Percentiles rank a stretch among this genome's conserved stretches.
phyloP scores from a whole-genome alignment of 2,329 filamentous ascomycete genomes.

The Monosporascus ibericus region DNA sequence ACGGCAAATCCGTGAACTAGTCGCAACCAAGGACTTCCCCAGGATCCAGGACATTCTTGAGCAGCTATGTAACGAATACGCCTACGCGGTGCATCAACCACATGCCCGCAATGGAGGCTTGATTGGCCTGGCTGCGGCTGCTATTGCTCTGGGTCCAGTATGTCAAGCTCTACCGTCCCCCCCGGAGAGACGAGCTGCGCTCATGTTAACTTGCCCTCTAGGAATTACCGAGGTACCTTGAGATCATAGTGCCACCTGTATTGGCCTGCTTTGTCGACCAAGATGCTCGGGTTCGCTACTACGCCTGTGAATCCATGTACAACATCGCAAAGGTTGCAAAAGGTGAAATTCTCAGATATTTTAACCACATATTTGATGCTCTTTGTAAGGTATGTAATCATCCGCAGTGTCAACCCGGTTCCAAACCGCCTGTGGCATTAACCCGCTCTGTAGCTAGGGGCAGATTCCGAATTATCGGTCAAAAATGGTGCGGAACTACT shows the following conservation, averaged over 20 bases:
- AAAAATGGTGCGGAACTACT: constrained; percentile 96
- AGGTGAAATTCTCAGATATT: constrained; percentile 93
- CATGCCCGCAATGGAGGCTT: constrained; percentile 94
- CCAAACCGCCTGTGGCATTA: constrained; percentile 5
- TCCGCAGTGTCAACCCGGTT: background rate
- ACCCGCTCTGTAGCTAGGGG: constrained; percentile 63
- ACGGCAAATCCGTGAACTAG: constrained; percentile 79
- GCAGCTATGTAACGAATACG: constrained; percentile 95
- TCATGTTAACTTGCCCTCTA: constrained; percentile 32
- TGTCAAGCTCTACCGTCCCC: constrained; percentile 28
- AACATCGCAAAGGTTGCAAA: constrained; percentile 99
- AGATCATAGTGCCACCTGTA: constrained; percentile 92
- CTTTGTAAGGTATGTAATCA: constrained; percentile 71
- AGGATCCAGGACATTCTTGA: constrained; percentile 83
- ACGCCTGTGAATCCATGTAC: constrained; percentile 99
- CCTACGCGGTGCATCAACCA: constrained; percentile 93
- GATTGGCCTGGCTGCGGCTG: constrained; percentile 90
- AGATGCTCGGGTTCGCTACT: constrained; percentile 94
- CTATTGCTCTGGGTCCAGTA: constrained; percentile 89
- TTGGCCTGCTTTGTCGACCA: constrained; percentile 97
- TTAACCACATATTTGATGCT: constrained; percentile 97
- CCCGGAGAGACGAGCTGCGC: background rate
- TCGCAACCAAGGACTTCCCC: constrained; percentile 68
- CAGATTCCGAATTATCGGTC: constrained; percentile 92
- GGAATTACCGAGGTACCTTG: constrained; percentile 87